These are phyloP conservation scores for Theileria parva DNA, from an alignment of 169 alveolate genomes.

Conservation along the genomic window DNA sequence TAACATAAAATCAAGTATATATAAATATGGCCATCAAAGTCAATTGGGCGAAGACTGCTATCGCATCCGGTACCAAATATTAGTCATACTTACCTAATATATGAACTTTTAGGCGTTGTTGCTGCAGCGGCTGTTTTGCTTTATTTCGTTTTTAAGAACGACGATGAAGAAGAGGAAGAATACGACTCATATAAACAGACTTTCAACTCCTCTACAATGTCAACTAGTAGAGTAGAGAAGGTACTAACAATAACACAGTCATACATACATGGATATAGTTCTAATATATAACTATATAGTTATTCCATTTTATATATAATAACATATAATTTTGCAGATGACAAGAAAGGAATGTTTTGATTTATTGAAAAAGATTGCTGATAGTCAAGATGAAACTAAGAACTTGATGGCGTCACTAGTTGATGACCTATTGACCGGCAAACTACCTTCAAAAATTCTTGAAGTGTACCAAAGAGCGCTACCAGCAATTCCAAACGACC, in stretches of 20 bases:
- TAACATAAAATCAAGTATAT: not conserved
- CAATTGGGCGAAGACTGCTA: constrained; percentile 45
- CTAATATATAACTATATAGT: no score
- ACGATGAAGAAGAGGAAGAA: constrained; percentile 48
- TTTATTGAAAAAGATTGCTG: constrained; percentile 67
- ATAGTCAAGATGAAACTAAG: constrained; percentile 74
- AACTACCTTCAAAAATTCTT: constrained; percentile 28
- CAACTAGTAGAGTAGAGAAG: constrained; percentile 29
- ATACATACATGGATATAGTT: not conserved
- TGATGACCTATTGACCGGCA: constrained; percentile 48
- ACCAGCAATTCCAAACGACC: constrained; percentile 68
- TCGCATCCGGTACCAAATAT: constrained; percentile 28
- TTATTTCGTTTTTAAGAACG: constrained; percentile 29
- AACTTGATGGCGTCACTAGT: constrained; percentile 64
- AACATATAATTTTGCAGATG: constrained; percentile 33
- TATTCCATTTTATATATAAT: no score
- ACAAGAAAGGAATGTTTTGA: constrained; percentile 66
- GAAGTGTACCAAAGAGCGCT: constrained; percentile 53
- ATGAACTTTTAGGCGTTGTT: constrained; percentile 21
- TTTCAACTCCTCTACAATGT: not conserved
- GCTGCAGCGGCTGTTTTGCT: constrained; percentile 32
- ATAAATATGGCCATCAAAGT: constrained; percentile 7
- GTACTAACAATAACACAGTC: not conserved
- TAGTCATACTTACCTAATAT: not conserved
- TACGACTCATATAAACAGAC: constrained; percentile 40